These are phyloP conservation scores for Phytophthora rubi DNA, from an alignment of 352 stramenopile species.

Conservation along the genomic window DNA sequence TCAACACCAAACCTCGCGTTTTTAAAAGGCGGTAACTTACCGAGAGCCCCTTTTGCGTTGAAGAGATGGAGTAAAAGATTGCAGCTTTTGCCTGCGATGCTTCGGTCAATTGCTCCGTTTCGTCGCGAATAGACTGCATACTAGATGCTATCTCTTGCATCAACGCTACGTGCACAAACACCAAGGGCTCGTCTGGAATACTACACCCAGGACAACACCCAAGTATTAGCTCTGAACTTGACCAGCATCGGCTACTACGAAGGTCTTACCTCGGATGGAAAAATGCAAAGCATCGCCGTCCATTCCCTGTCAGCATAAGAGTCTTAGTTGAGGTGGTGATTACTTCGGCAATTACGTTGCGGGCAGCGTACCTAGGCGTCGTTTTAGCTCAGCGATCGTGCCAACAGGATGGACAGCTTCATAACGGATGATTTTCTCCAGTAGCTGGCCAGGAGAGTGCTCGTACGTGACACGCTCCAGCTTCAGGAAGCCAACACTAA, in stretches of 20 bases:
- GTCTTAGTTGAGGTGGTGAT: not conserved
- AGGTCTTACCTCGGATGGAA: conserved; percentile 90
- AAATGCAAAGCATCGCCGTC: conserved; percentile 93
- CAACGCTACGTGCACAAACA: conserved; percentile 96
- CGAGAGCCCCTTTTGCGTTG: conserved; percentile 91
- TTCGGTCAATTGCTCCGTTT: conserved; percentile 71
- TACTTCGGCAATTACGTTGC: not conserved
- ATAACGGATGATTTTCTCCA: conserved; percentile 96
- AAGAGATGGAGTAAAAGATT: conserved; percentile 97
- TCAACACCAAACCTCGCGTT: not conserved
- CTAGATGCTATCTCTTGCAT: conserved; percentile 88
- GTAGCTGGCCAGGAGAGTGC: conserved; percentile 87
- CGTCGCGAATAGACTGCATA: conserved; percentile 92
- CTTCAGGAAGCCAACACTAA: conserved; percentile 92
- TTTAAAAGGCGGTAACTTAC: conserved; percentile 28
- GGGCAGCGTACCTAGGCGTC: conserved; percentile 69
- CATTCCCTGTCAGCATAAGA: conserved; percentile 39
- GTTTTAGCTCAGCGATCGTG: conserved; percentile 94
- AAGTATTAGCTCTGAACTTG: conserved; percentile 2
- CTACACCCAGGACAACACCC: conserved; percentile 13
- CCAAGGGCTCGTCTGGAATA: conserved; percentile 92
- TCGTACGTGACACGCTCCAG: conserved; percentile 95
- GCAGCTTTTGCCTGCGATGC: conserved; percentile 71
- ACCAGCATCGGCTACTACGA: not conserved
- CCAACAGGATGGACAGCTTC: conserved; percentile 95